Evolutionary conservation across 345 rosid genomes (phyloP).

Genomic region (thale cress (Arabidopsis thaliana)): TAIR10.1 NC_003074.8:18531001-18531500

Average conservation of each 20-base stretch:
- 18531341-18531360: not conserved
- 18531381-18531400: slow-evolving; percentile 1
- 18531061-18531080: too few relatives aligned
- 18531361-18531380: not conserved
- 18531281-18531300: not conserved
- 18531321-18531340: not conserved
- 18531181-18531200: not conserved
- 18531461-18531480: not conserved
- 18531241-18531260: not conserved
- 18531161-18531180: not conserved
- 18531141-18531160: not conserved
- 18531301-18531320: not conserved
- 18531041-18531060: not conserved
- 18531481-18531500: too few relatives aligned
- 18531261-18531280: not conserved
- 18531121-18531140: not conserved
- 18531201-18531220: not conserved
- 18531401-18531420: not conserved
- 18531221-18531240: not conserved
- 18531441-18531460: not conserved
- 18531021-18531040: not conserved
- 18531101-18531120: slow-evolving; percentile 13
- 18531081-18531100: slow-evolving; percentile 7
- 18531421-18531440: not conserved
- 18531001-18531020: not conserved